Evolutionary conservation across 768 basidiomycete genomes (phyloP).

Genomic region (Lactifluus hygrophoroides): DNA sequence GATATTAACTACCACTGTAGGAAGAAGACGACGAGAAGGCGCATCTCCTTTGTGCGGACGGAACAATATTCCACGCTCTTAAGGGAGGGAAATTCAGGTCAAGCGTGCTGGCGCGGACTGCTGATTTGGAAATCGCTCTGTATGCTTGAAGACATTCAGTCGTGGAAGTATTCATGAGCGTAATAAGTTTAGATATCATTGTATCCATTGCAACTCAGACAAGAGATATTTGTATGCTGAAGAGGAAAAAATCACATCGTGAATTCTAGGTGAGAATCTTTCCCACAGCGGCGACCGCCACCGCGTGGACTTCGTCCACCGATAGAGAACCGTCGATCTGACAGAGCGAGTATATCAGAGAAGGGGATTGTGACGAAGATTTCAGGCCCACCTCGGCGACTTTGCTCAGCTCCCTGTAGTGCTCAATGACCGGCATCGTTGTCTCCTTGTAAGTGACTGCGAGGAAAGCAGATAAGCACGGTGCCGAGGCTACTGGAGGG

Average conservation of each 20-base stretch:
- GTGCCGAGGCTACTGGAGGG: not conserved
- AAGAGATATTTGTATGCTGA: not conserved
- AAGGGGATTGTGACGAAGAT: not conserved
- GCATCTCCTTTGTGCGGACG: conserved; percentile 75
- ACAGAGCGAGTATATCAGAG: not conserved
- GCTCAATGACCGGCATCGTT: conserved; percentile 88
- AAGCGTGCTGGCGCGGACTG: conserved; percentile 31
- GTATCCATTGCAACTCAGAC: not conserved
- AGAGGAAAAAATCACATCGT: not conserved
- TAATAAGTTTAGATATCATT: not conserved
- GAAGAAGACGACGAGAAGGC: conserved; percentile 50
- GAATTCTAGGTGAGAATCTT: conserved; percentile 32
- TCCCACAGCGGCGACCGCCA: conserved; percentile 46
- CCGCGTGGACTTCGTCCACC: conserved; percentile 63
- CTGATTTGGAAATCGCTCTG: conserved; percentile 36
- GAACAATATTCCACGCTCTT: conserved; percentile 56
- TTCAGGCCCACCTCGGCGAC: conserved; percentile 61
- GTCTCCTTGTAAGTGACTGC: conserved; percentile 77
- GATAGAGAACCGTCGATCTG: conserved; percentile 64
- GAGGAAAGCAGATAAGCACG: not conserved
- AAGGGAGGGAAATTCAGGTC: conserved; percentile 51
- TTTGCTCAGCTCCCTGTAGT: conserved; percentile 59
- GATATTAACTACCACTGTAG: conserved; percentile 30
- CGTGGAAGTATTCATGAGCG: not conserved
- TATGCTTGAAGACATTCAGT: conserved; percentile 31